Evolutionary conservation across 495 filamentous ascomycete genomes (phyloP), one percentile per base, ranked within the genome.

Genomic region (Aspergillus saccharolyticus): DNA sequence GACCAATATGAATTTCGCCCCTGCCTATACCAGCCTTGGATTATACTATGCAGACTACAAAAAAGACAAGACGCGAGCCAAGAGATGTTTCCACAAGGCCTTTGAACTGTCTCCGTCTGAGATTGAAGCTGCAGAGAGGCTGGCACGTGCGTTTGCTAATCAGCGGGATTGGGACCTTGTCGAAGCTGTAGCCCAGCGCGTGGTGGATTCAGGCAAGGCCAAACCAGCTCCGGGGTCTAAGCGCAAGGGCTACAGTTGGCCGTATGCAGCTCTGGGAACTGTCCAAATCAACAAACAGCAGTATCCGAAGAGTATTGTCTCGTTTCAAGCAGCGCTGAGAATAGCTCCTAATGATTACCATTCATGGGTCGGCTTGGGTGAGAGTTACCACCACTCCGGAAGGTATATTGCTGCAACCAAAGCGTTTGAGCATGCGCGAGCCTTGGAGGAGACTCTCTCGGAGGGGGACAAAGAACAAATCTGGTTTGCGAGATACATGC

Each of bases 401-500:
- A 78, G 91, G 56, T 96, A 93, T 61, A 88, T 95, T 57, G 90
- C 94, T 12, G 91, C 94, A 1, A 89, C 86, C n/a, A 94, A 92
- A 66, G 89, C 94, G 17, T 93, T 97, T 58, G 75, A 87, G 50
- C 85, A 92, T 64, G 91, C 93, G 0, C 83, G 90, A 60, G 77
- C 75, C 52, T 74, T 93, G 46, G 88, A 89, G 57, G 33, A 52
- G 6, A 71, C 65, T 18, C 69, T 78, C 8, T 64, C 71, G 1
- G 63, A 63, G 19, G 48, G 64, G 5, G 76, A 77, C 3, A 77
- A 83, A 52, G 71, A 82, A 4, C 85, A 92, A 43, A 85, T 82
- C 33, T 99, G 94, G 94, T 97, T 97, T 67, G 89, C 90, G 7
- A 87, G 89, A 60, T 96, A 97, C 66, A 96, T 99, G 85, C 79